Evolutionary conservation across 495 filamentous ascomycete species (phyloP).

Genomic region (Penicillium roqueforti): DNA sequence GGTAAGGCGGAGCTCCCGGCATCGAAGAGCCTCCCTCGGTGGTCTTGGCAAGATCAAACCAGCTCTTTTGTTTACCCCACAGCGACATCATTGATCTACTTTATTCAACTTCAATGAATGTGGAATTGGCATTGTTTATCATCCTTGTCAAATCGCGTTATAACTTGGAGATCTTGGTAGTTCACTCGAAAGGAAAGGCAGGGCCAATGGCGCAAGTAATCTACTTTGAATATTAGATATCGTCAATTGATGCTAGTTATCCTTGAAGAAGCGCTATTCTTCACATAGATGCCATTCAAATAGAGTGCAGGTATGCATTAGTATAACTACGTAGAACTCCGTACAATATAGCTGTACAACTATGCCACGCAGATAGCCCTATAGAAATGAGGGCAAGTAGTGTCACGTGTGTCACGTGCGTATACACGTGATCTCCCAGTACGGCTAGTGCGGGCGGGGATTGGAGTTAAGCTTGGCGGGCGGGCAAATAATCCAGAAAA

Average conservation of each 20-base stretch:
- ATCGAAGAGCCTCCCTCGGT: conserved; percentile 13
- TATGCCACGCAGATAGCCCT: conserved; percentile 9
- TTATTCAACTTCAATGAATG: background rate
- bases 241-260: no score
- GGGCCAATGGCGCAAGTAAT: background rate
- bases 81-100: background rate
- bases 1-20: conserved; percentile 19
- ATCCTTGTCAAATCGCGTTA: background rate
- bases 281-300: background rate
- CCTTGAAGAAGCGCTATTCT: background rate
- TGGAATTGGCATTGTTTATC: background rate
- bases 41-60: conserved; percentile 24
- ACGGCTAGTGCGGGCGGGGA: conserved; percentile 22
- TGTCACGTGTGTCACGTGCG: background rate
- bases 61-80: conserved; percentile 8
- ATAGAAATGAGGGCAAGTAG: conserved; percentile 6
- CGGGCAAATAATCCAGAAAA: conserved; percentile 24
- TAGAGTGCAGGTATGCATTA: background rate
- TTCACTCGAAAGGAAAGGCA: background rate
- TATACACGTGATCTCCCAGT: background rate
- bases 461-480: conserved; percentile 29
- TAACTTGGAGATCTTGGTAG: background rate
- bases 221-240: background rate
- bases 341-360: background rate
- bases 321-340: background rate